Percentiles rank a stretch among this genome's conserved stretches.
Evolutionary conservation across 192 early-diverging fungal species (phyloP).

Genomic region (Umbelopsis isabellina): DNA sequence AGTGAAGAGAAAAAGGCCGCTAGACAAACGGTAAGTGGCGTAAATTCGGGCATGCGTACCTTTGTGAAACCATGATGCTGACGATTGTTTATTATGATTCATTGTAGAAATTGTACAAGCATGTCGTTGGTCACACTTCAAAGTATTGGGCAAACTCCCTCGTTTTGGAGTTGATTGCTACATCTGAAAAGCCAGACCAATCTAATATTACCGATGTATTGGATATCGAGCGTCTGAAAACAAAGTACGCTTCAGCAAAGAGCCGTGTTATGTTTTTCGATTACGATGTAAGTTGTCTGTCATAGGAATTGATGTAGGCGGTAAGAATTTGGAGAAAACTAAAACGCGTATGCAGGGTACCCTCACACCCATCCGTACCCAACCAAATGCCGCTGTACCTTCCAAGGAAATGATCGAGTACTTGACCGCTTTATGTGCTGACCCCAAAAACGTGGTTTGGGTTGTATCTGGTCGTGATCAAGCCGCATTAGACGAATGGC

Average conservation of each 20-base stretch:
- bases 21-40: conserved; percentile 59
- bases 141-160: conserved; percentile 87
- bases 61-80: not conserved
- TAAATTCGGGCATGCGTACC: too few relatives aligned
- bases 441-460: conserved; percentile 87
- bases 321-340: not conserved
- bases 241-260: conserved; percentile 59
- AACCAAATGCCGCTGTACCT: conserved; percentile 84
- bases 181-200: conserved; percentile 46
- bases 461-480: conserved; percentile 95
- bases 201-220: conserved; percentile 50
- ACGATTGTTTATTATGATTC: not conserved
- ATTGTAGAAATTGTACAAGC: conserved; percentile 68
- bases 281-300: conserved; percentile 71
- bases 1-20: conserved; percentile 62
- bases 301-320: too few relatives aligned
- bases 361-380: conserved; percentile 89
- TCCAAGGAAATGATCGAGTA: conserved; percentile 85
- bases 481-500: conserved; percentile 81
- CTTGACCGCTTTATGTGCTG: conserved; percentile 63
- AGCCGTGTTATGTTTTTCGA: conserved; percentile 91
- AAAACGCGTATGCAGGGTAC: conserved; percentile 68
- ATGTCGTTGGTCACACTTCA: conserved; percentile 84
- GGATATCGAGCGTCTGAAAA: conserved; percentile 36
- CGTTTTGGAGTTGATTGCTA: conserved; percentile 70